Evolutionary conservation across 495 filamentous ascomycete genomes (phyloP).

Genomic region (Xylaria curta): DNA sequence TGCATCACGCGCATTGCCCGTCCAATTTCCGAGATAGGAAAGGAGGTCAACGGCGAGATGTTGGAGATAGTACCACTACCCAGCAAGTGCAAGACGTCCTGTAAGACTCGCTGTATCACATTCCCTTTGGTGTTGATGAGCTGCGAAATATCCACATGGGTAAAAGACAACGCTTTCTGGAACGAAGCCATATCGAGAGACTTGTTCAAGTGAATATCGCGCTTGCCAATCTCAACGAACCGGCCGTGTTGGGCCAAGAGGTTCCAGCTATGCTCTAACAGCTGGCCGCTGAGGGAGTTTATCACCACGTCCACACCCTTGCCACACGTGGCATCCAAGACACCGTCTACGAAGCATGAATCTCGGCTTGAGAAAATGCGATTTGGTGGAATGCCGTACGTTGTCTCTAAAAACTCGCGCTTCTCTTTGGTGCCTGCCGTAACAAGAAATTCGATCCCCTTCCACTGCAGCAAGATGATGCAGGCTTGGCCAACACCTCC

Average conservation of each 20-base stretch:
- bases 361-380: slow-evolving; percentile 58
- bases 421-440: slow-evolving; percentile 57
- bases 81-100: not conserved
- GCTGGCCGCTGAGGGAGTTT: slow-evolving; percentile 60
- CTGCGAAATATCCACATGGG: slow-evolving; percentile 25
- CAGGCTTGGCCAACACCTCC: slow-evolving; percentile 63
- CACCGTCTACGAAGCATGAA: slow-evolving; percentile 45
- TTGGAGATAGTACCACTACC: not conserved
- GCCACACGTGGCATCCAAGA: slow-evolving; percentile 52
- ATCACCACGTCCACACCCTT: slow-evolving; percentile 62
- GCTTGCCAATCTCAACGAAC: slow-evolving; percentile 61
- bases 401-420: slow-evolving; percentile 50
- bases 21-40: not conserved
- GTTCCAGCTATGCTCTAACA: slow-evolving; percentile 57
- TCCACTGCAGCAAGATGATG: slow-evolving; percentile 55
- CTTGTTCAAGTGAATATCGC: slow-evolving; percentile 43
- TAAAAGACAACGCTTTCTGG: slow-evolving; percentile 35
- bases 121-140: not conserved
- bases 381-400: slow-evolving; percentile 52
- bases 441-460: slow-evolving; percentile 59
- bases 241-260: slow-evolving; percentile 59
- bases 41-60: not conserved
- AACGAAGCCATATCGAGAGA: slow-evolving; percentile 50
- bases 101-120: not conserved
- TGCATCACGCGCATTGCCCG: slow-evolving; percentile 43